Evolutionary conservation across 306 rosid genomes (phyloP), one percentile per base, ranked within the genome.

Genomic region (Cajanus cajan): DNA sequence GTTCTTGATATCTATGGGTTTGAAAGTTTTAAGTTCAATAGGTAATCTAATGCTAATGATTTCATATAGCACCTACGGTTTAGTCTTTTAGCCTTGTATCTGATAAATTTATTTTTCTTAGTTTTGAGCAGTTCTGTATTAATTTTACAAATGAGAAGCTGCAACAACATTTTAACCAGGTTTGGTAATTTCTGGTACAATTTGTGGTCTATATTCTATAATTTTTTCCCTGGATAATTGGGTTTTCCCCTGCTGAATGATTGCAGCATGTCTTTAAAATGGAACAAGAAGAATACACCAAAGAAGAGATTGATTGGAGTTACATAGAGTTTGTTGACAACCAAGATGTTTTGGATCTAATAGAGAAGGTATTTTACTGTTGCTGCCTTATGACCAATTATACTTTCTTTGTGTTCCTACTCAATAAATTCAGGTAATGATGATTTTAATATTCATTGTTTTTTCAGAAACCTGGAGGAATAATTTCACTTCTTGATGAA

Each of bases 161-260:
- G 85, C 99, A 96, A 82, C 99, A 96, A 85, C 99, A 96, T 90
- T 96, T 96, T 89, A 96, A 96, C 86, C 99, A 96, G 98, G 99
- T 96, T 84, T 45, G 83, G 31, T 70, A 61, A 57, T 73, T 80
- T 86, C 76, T 73, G 58, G 55, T 78, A 57, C 40, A 61, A 36
- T 34, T 80, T 80, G 65, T 75, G 62, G 48, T 48, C 16, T 40
- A 51, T 63, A 58, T 45, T 76, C 70, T 40, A 40, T 73, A 41
- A 71, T 67, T 77, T 18, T 25, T 44, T 34, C 61, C 51, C 74
- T 24, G 16, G 68, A 57, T 73, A 78, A 77, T 58, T 63, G 68
- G 65, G 68, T 44, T 34, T 74, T 59, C 65, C 63, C 64, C 78
- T 72, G 66, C 77, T 83, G 82, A 58, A 73, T 77, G 36, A 41